Base-by-base conservation (phyloP, 768 basidiomycete genomes). In the Crassisporium funariophilum region DNA sequence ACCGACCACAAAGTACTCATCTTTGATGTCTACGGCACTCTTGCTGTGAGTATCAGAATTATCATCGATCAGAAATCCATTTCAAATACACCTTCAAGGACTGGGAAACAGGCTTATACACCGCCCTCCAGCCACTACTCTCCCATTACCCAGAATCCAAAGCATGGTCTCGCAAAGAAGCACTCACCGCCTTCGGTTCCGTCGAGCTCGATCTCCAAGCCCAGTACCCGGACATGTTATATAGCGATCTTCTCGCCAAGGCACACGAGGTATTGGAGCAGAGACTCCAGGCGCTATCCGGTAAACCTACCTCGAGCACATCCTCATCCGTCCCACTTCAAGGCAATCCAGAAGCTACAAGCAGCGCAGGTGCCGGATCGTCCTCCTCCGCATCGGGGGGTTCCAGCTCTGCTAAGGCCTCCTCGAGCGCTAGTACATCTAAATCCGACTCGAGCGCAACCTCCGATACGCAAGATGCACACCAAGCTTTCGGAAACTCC, bases 1-100 rank as follows among this genome's bases (percentile, higher is more conserved):
- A 71, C 69, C 5, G 70, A 76, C 58, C 69, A 71, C 63, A 73
- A 75, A 59, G 76, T 75, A 17, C 74, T 90, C 34, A 69, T 88
- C 38, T 86, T 88, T 59, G 88, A 91, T 53, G 83, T 86, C 49
- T 90, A 89, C 52, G 88, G 84, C 3, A 91, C 88, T 1, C 78
- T 90, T 40, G 67, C 80, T 35, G 82, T 82, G 61, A 41, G 72
- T 61, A 7, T 33, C 11, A 33, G 19, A 21, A 29, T 27, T 34
- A n/a, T n/a, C n/a, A n/a, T n/a, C n/a, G n/a, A n/a, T n/a, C n/a
- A n/a, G n/a, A n/a, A n/a, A n/a, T n/a, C n/a, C n/a, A n/a, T n/a
- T n/a, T n/a, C n/a, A n/a, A n/a, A n/a, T n/a, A n/a, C n/a, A n/a
- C n/a, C n/a, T n/a, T n/a, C 27, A 45, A 84, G 76, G 83, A 91